Base-by-base conservation (phyloP, 768 basidiomycete genomes). In the Mycena olivaceomarginata region DNA sequence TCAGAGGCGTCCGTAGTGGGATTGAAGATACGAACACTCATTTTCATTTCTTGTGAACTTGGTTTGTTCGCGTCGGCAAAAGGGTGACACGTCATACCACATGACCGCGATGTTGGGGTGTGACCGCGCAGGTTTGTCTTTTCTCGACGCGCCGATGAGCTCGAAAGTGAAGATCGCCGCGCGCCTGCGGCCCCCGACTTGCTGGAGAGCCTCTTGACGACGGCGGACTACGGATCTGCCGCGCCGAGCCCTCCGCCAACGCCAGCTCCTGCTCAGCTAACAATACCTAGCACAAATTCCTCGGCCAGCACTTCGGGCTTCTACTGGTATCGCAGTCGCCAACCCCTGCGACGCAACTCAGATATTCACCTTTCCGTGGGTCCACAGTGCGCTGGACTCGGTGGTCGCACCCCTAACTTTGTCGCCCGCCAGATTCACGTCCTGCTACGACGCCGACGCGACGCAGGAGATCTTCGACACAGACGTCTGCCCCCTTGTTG, bases 351-450 rank as follows among this genome's bases (percentile, higher is more conserved):
- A 95, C 82, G 81, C 89, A 0, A 87, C 87, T 25, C 93, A 95
- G 82, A 83, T 94, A n/a, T 95, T 95, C 84, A 94, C 93, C 76
- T 96, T 96, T 82, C 94, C 93, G 94, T 95, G 70, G 80, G 92
- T 86, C 31, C 4, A 31, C 31, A 31, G 3, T 31, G 25, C 31
- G 11, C 20, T 37, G 31, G 3, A 45, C 40, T 67, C 37, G 25
- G 22, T 13, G 39, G 12, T 46, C 45, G 0, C 6, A 40, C 5
- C 2, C 25, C 22, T 51, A 51, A 51, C 13, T 15, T 51, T 20
- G 13, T 20, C 7, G 2, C 48, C 31, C 31, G 4, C 48, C 13
- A 51, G 48, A 51, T 51, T 51, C 48, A 51, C 95, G 48, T 94
- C 92, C 66, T 95, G 94, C 83, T 95, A 96, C 82, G 95, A 92